Evolutionary conservation across 1,284 basidiomycete genomes (phyloP).

Genomic region (Cronartium ribicola): DNA sequence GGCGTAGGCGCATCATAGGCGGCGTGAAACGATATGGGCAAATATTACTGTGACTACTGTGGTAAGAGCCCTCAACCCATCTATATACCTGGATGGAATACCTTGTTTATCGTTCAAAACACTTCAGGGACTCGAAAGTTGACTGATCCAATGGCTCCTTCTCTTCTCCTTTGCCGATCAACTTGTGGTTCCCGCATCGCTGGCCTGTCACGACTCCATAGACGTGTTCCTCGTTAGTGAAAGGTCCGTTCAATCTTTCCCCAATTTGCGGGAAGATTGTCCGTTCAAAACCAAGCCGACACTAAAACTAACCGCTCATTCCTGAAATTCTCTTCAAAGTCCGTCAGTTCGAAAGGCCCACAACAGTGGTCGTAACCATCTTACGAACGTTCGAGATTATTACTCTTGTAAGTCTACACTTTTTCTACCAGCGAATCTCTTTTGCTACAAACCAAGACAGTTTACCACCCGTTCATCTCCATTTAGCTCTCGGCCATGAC

Average conservation of each 20-base stretch:
- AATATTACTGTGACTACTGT: slow-evolving; percentile 74
- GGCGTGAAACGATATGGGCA: slow-evolving; percentile 45
- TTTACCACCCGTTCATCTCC: slow-evolving; percentile 40
- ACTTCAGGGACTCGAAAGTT: slow-evolving; percentile 1
- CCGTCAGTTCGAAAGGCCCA: slow-evolving; percentile 86
- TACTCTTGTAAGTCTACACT: slow-evolving; percentile 70
- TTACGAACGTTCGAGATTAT: slow-evolving; percentile 93
- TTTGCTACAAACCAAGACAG: background rate
- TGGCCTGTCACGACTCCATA: slow-evolving; percentile 7
- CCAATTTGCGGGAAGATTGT: background rate
- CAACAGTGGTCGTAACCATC: slow-evolving; percentile 92
- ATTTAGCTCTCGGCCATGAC: slow-evolving; percentile 82
- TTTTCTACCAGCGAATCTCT: background rate
- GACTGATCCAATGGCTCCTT: background rate
- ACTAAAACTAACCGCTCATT: slow-evolving; percentile 1
- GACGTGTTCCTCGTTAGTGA: slow-evolving; percentile 44
- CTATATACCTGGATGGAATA: background rate
- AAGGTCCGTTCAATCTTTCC: slow-evolving; percentile 19
- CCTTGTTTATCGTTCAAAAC: background rate
- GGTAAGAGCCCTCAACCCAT: slow-evolving; percentile 65
- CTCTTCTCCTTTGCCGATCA: background rate
- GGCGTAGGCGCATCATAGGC: too few species aligned
- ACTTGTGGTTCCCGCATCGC: background rate
- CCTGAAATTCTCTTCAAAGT: background rate
- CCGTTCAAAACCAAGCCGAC: background rate